Percentiles rank a stretch among this genome's conserved stretches.
Evolutionary conservation across 2,329 filamentous ascomycete genomes (phyloP).

Genomic region (Fusarium succisae): DNA sequence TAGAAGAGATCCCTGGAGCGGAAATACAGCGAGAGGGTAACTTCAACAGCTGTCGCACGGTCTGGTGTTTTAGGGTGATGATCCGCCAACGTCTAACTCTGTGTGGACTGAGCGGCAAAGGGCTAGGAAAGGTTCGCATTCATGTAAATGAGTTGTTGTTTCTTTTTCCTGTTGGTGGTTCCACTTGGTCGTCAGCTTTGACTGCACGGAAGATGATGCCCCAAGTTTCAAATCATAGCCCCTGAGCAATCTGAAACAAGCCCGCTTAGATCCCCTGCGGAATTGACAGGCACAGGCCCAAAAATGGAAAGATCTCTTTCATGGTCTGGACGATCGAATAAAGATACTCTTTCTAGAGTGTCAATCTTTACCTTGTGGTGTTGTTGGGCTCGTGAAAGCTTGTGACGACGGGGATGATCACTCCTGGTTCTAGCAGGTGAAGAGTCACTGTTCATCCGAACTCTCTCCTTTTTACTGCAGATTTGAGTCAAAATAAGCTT

Average conservation of each 20-base stretch:
- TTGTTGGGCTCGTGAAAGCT: constrained; percentile 2
- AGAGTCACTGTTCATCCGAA: constrained; percentile 6
- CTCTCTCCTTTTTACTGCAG: background rate
- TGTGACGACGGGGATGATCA: constrained; percentile 16
- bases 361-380: background rate
- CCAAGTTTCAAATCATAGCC: constrained; percentile 34
- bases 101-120: background rate
- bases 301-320: constrained; percentile 17
- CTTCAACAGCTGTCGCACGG: constrained; percentile 4
- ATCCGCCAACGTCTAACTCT: constrained; percentile 9
- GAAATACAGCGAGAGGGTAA: constrained; percentile 4
- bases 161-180: constrained; percentile 14
- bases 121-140: background rate
- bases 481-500: background rate
- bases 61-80: constrained; percentile 15
- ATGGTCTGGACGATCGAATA: constrained; percentile 5
- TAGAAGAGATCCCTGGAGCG: background rate
- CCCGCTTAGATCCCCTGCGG: background rate
- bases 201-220: constrained; percentile 1
- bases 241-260: constrained; percentile 37
- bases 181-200: constrained; percentile 14
- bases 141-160: constrained; percentile 14
- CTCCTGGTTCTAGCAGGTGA: constrained; percentile 2
- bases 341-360: background rate
- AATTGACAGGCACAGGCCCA: constrained; percentile 13